phyloP scores from a whole-genome alignment of 2,329 filamentous ascomycete genomes.

The Alternaria sp. region DNA sequence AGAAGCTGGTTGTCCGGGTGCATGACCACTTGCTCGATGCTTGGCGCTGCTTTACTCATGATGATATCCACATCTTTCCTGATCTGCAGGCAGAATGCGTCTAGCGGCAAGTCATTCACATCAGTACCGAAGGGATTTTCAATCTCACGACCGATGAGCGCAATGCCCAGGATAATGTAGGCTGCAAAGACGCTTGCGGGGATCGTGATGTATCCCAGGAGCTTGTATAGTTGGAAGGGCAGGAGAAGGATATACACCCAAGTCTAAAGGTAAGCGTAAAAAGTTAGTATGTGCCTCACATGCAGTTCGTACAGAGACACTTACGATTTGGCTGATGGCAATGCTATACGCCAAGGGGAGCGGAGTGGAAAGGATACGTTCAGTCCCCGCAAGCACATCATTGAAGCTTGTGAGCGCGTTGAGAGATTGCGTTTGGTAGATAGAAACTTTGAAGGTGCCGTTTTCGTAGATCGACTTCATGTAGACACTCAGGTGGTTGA shows the following conservation, averaged over 20 bases:
- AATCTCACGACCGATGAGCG: conserved; percentile 79
- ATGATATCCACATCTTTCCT: conserved; percentile 78
- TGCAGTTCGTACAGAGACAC: too few species aligned
- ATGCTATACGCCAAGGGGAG: conserved; percentile 86
- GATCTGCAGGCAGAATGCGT: conserved; percentile 78
- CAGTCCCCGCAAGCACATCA: conserved; percentile 74
- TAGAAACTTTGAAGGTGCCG: conserved; percentile 62
- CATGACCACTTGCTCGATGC: conserved; percentile 58
- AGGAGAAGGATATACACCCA: conserved; percentile 83
- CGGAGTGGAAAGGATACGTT: conserved; percentile 82
- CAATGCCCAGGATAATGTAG: conserved; percentile 84
- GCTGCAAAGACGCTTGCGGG: conserved; percentile 74
- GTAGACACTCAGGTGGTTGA: conserved; percentile 73
- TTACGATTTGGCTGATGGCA: conserved; percentile 76
- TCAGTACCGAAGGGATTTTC: conserved; percentile 87
- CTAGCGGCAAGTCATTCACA: conserved; percentile 74
- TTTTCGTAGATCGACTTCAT: conserved; percentile 67
- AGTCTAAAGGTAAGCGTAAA: conserved; percentile 51
- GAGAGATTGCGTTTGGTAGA: conserved; percentile 67
- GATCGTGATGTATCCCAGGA: conserved; percentile 76
- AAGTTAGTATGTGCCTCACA: too few species aligned
- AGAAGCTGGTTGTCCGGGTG: conserved; percentile 60
- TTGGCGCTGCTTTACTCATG: conserved; percentile 47
- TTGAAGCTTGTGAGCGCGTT: conserved; percentile 70
- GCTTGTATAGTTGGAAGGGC: conserved; percentile 76